Evolutionary conservation across 306 rosid species (phyloP).

Genomic region (Quercus dentata): DNA sequence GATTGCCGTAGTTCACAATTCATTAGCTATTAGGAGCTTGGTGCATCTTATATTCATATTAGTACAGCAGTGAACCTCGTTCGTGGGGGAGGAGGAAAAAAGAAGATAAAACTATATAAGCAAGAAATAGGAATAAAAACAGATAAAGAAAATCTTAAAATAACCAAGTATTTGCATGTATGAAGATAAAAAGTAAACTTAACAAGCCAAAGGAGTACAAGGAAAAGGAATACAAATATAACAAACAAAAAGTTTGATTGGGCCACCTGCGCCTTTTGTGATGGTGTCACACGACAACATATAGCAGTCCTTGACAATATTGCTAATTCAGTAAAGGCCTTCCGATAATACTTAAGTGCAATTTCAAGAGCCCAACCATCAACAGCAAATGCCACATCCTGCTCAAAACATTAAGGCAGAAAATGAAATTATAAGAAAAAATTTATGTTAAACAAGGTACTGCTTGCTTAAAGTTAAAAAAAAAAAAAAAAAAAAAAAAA

Average conservation of each 20-base stretch:
- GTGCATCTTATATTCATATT: neutral
- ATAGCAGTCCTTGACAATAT: constrained; percentile 96
- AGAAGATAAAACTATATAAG: neutral
- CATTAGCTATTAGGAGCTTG: neutral
- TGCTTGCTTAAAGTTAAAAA: neutral
- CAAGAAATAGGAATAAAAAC: neutral
- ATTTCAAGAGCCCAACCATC: constrained; percentile 99
- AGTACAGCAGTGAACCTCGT: neutral
- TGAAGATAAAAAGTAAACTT: neutral
- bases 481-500: neutral
- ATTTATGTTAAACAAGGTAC: neutral
- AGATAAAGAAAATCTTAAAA: neutral
- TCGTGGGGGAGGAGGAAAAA: constrained; percentile 15
- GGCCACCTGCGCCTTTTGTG: constrained; percentile 95
- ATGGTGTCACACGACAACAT: constrained; percentile 98
- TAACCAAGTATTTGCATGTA: constrained; percentile 16
- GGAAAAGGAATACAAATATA: neutral
- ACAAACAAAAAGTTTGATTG: neutral
- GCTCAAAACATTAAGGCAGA: constrained; percentile 11
- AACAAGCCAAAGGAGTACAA: neutral
- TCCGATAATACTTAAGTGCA: constrained; percentile 78
- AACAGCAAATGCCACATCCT: constrained; percentile 95
- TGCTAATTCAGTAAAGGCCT: constrained; percentile 92
- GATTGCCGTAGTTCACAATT: neutral
- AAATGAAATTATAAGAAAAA: neutral